Base-by-base conservation (phyloP, 768 basidiomycete genomes). In the Amanita muscaria region DNA sequence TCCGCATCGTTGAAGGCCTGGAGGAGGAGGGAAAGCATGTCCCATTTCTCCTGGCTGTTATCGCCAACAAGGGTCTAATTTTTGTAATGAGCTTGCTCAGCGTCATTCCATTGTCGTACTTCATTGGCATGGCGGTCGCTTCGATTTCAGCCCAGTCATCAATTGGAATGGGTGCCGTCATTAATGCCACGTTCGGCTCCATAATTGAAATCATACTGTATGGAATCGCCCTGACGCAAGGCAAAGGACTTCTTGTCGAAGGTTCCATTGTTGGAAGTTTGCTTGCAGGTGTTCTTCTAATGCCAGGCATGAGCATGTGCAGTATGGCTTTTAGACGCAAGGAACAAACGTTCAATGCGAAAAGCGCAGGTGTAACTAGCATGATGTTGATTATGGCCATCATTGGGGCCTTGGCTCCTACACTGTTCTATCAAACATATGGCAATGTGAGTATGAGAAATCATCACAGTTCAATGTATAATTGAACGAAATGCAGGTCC, bases 321-420 rank as follows among this genome's bases (percentile, higher is more conserved):
- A 85, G 85, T 29, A 88, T 86, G 6, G 96, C 96, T 0, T 51
- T 96, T 47, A 73, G 79, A 56, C 71, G 84, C 58, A 99, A 99
- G 66, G 96, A 99, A 63, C 90, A 93, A 60, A 88, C 81, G 53
- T 99, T 99, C 71, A 99, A 99, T 56, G 96, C 96, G n/a, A 97
- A 90, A 69, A 91, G 88, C 56, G 96, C 96, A 5, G 89, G 96
- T 29, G 96, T 99, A 12, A 99, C 96, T 0, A 96, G 92, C 60
- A 96, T 96, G 70, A 94, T 99, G 89, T 64, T 99, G 60, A 98
- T 99, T 65, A 98, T 98, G 94, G 96, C 96, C 10, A 89, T 99
- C 60, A 94, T 99, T 49, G 96, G 96, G 10, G 89, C 88, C 2
- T 69, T 99, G 47, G 80, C 91, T 0, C 96, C 96, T 2, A 98